Evolutionary conservation across 768 basidiomycete genomes (phyloP), one percentile per base, ranked within the genome.

Genomic region (Boletus reticuloceps): DNA sequence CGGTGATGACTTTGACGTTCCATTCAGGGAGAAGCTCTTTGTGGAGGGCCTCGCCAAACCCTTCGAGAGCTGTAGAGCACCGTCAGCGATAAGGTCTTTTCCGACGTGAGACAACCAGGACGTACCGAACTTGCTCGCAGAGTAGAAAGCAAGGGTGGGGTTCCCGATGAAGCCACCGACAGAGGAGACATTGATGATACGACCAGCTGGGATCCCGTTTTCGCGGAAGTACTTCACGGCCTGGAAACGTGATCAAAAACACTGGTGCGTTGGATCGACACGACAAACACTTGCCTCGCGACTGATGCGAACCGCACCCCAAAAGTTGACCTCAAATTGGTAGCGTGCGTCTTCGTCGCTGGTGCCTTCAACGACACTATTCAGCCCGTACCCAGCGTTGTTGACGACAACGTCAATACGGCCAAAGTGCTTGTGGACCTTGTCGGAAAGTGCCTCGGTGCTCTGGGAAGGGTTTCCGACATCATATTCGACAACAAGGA

Each of bases 261-360:
- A 6, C 12, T 0, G 32, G 38, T 41, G 13, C 7, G 2, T 4
- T 19, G 27, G 20, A 19, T n/a, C 5, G 6, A 16, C 4, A 27
- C 4, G 4, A 17, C 25, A 8, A 14, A 12, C 5, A 41, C 56
- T 17, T 9, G 63, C 72, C 58, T 66, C 66, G 29, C 58, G 54
- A 44, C 66, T 65, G 44, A 66, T 60, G 17, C 55, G 58, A 19
- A 47, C 58, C 38, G 61, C 50, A 25, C 68, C 72, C 72, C 72
- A 73, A 49, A 72, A 72, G 59, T 72, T 70, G 1, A 68, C 65
- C 9, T 71, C 70, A 36, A 74, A 68, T 47, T 67, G 58, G 43
- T 44, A 25, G 4, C 69, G 66, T 0, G 65, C 71, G 9, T 62
- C 63, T 37, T 61, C 64, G 17, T 72, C 66, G 10, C 50, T 59